Conservation (phyloP, 495 filamentous ascomycete species). For the Talaromyces adpressus region DNA sequence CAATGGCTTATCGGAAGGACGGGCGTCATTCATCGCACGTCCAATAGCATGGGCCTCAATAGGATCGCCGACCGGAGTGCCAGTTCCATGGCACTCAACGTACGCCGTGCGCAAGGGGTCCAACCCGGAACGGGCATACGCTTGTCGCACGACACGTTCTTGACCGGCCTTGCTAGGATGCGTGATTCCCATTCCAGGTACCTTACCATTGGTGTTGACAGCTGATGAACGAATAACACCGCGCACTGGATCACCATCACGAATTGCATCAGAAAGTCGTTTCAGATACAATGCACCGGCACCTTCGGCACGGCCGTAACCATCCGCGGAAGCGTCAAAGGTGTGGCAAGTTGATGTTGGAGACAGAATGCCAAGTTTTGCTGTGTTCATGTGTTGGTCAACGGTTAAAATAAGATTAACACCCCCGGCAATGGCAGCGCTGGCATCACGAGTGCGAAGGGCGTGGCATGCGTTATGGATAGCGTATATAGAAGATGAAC, state of each 20-base stretch:
- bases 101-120: constrained; percentile 35
- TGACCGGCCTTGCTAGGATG: constrained; percentile 36
- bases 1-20: constrained; percentile 7
- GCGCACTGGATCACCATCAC: constrained; percentile 50
- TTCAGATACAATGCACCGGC: constrained; percentile 54
- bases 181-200: constrained; percentile 22
- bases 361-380: constrained; percentile 14
- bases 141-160: constrained; percentile 27
- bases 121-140: constrained; percentile 26
- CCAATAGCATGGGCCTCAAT: neutral
- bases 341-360: constrained; percentile 26
- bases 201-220: constrained; percentile 35
- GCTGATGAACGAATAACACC: constrained; percentile 50
- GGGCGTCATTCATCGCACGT: constrained; percentile 27
- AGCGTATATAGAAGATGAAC: constrained; percentile 20
- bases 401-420: constrained; percentile 28
- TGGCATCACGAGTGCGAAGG: constrained; percentile 14
- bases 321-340: constrained; percentile 34
- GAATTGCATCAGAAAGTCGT: constrained; percentile 45
- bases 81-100: constrained; percentile 43
- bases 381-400: constrained; percentile 10
- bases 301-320: constrained; percentile 51
- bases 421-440: constrained; percentile 41
- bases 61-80: constrained; percentile 24
- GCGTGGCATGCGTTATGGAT: constrained; percentile 21